Evolutionary conservation across 2,329 filamentous ascomycete genomes (phyloP), one percentile per base, ranked within the genome.

Genomic region (Cryoendolithus antarcticus): DNA sequence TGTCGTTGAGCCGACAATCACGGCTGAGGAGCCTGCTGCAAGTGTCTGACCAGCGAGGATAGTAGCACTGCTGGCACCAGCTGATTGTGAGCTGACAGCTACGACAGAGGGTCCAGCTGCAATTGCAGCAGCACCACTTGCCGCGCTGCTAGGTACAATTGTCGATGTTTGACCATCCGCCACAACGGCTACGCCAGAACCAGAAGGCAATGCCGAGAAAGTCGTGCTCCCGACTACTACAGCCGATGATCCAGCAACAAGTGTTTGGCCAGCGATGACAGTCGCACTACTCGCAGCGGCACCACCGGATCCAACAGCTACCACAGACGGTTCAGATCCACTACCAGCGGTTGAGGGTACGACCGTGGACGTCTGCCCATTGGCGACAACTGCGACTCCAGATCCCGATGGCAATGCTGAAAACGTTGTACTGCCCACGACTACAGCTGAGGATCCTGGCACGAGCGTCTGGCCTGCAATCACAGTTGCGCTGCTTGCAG

Each of bases 391-490:
- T 2, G 39, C 40, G 3, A 43, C 30, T 9, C 40, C 40, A 10
- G 21, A 12, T 5, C 33, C 33, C 9, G 40, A 42, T 1, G 40
- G 32, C 4, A 42, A 11, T 27, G 32, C 40, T 3, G 35, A 42
- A 13, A 34, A 38, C 9, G 40, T 42, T 2, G 40, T 42, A 8
- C 35, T 32, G n/a, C 10, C 34, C 6, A 32, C 34, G 2, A 35
- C 30, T 15, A 19, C 30, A 11, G 38, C 38, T 2, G 30, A 11
- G 21, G 34, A 34, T 21, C 34, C 34, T 11, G 24, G 11, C 6
- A 30, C n/a, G 9, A 40, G 34, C 11, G 38, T 40, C 15, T 40
- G 38, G 29, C 11, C n/a, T 4, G 38, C 34, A 3, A 40, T 21
- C 4, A 37, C 30, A 30, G 15, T 32, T 12, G 29, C 38, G n/a